Evolutionary conservation across 768 basidiomycete species (phyloP), one percentile per base, ranked within the genome.

Genomic region (Cyclocybe cylindracea): DNA sequence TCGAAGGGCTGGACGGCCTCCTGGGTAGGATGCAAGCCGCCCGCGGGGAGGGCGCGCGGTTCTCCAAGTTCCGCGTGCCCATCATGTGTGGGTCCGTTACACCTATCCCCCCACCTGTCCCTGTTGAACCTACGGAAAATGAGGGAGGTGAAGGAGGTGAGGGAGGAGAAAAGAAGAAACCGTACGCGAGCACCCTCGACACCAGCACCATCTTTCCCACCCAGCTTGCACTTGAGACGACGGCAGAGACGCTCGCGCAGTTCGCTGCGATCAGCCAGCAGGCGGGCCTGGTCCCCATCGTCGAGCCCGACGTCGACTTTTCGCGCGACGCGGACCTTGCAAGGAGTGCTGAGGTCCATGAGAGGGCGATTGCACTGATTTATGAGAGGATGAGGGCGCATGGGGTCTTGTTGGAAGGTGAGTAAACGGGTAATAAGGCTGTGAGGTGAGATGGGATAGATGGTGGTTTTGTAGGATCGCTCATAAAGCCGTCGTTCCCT

Each of bases 271-370:
- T 79, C 50, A 80, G 76, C 58, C 78, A 80, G 56, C 70, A 78
- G 61, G 78, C 77, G 1, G 76, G 77, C 29, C 57, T 81, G 16
- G 77, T 80, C n/a, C 78, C 78, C 4, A 76, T 81, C 48, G 72
- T 80, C 6, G 79, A 80, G 57, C 79, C 77, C 10, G 79, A 81
- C 56, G 73, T 80, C 14, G 76, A 80, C 57, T 79, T 80, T 54
- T 66, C 70, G 19, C 78, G 67, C 32, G 78, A 80, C 39, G 75
- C 78, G 16, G 71, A 75, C 54, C 57, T 81, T 46, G 66, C 61
- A 34, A 67, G 76, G 54, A 79, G 77, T 50, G 69, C 69, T 1
- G 74, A 78, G 52, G 70, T 80, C 35, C 78, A 79, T 44, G 68
- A 77, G 58, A 70, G 70, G 62, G 71, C 73, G 16, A 77, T 79